A percentile compares a stretch with the other conserved stretches of the same genome.
These are phyloP conservation scores for Moesziomyces sp. DNA, from an alignment of 1,284 basidiomycete species.

Conservation along the genomic window DNA sequence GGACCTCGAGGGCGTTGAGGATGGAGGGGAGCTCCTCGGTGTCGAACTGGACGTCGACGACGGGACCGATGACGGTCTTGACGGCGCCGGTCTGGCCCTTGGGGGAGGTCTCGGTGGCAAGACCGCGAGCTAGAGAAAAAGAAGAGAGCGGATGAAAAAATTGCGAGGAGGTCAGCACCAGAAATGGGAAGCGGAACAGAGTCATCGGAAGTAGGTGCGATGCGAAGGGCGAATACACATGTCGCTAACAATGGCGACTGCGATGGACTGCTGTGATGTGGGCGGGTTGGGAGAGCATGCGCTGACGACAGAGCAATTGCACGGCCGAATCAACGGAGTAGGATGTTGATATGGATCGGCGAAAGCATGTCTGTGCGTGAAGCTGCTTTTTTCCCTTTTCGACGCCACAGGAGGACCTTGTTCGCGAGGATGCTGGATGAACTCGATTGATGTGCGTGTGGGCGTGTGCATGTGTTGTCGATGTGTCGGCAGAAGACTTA, in stretches of 20 bases:
- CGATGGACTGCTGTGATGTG: neutral
- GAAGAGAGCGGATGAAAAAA: neutral
- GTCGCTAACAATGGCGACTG: too few relatives aligned
- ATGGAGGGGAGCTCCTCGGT: conserved; percentile 84
- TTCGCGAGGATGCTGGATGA: neutral
- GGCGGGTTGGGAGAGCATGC: too few relatives aligned
- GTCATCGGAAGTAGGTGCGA: neutral
- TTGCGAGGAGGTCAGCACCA: neutral
- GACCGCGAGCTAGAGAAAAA: conserved; percentile 43
- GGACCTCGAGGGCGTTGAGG: conserved; percentile 97
- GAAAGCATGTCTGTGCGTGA: too few relatives aligned
- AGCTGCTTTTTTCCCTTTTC: too few relatives aligned
- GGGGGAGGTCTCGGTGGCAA: conserved; percentile 56
- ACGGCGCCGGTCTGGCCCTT: conserved; percentile 59
- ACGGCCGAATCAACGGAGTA: too few relatives aligned
- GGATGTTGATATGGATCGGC: too few relatives aligned
- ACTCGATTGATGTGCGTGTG: neutral
- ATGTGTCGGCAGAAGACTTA: conserved; percentile 13
- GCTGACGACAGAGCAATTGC: too few relatives aligned
- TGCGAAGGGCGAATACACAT: neutral
- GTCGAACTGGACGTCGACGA: conserved; percentile 89
- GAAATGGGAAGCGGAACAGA: neutral
- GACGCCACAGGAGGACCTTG: too few relatives aligned
- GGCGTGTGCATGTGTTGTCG: neutral
- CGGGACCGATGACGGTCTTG: conserved; percentile 74